Evolutionary conservation across 495 filamentous ascomycete genomes (phyloP).

Genomic region (Lophiotrema nucula): DNA sequence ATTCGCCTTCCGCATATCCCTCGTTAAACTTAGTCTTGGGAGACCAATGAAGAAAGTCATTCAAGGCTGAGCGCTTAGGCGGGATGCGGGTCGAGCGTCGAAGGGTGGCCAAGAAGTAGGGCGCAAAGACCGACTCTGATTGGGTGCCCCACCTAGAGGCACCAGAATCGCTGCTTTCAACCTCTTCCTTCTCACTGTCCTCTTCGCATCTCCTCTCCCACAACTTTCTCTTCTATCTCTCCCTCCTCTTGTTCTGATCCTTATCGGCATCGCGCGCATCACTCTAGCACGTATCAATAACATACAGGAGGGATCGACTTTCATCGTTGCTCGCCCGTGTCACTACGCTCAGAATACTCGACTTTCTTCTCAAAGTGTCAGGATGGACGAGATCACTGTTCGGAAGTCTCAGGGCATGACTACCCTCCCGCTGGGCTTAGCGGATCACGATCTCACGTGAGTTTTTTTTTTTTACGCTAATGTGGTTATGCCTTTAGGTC

Average conservation of each 20-base stretch:
- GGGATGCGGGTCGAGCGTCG: too few species aligned
- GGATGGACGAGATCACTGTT: not conserved
- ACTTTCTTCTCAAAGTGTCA: not conserved
- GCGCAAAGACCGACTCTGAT: not conserved
- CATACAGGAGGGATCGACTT: too few species aligned
- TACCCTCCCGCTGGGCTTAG: not conserved
- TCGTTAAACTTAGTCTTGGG: not conserved
- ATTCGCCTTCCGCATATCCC: too few species aligned
- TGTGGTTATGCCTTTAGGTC: not conserved
- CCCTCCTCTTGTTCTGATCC: not conserved
- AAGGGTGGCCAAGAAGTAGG: too few species aligned
- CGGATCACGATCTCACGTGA: not conserved
- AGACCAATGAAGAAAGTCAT: not conserved
- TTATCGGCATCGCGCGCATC: too few species aligned
- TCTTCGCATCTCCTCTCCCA: not conserved
- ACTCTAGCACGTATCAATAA: too few species aligned
- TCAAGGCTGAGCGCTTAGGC: too few species aligned
- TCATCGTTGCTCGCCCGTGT: not conserved
- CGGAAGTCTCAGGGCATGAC: not conserved
- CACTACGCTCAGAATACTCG: not conserved
- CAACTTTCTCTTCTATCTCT: not conserved
- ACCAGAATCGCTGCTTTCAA: not conserved
- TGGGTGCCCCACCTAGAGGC: not conserved
- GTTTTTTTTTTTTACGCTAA: not conserved
- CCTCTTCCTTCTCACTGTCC: not conserved